These are phyloP conservation scores for Colletotrichum kahawae DNA, from an alignment of 2,329 filamentous ascomycete species.

Conservation along the genomic window DNA sequence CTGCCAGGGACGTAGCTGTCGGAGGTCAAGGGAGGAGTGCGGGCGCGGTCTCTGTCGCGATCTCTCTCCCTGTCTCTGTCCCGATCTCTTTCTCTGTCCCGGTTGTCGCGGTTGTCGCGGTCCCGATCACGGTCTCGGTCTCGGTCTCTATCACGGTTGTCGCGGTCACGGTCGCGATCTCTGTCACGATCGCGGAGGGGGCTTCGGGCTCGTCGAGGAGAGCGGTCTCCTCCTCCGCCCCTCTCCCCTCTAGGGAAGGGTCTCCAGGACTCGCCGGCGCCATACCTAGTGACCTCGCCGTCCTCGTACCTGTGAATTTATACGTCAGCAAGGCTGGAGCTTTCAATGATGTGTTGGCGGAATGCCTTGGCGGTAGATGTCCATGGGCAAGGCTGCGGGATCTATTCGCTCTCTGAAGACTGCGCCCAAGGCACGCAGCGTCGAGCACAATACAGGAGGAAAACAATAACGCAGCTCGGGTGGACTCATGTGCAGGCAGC, in stretches of 20 bases:
- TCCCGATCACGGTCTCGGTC: constrained; percentile 25
- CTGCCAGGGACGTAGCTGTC: constrained; percentile 53
- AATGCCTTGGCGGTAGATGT: not conserved
- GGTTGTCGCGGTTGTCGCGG: constrained; percentile 37
- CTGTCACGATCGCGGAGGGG: constrained; percentile 26
- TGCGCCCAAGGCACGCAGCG: not conserved
- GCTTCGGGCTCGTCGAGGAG: constrained; percentile 42
- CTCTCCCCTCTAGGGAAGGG: constrained; percentile 52
- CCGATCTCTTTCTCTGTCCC: constrained; percentile 31
- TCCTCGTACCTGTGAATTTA: constrained; percentile 57
- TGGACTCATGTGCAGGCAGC: not conserved
- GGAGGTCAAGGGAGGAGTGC: constrained; percentile 40
- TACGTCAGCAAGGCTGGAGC: not conserved
- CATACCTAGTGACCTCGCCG: constrained; percentile 66
- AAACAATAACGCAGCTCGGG: not conserved
- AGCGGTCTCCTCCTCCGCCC: constrained; percentile 38
- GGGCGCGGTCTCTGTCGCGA: constrained; percentile 26
- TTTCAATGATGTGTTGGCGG: not conserved
- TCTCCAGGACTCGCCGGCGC: constrained; percentile 65
- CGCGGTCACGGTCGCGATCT: constrained; percentile 22
- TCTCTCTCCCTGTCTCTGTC: constrained; percentile 21
- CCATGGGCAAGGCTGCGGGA: not conserved
- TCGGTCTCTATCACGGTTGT: constrained; percentile 38
- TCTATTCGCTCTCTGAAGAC: not conserved
- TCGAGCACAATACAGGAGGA: not conserved